phyloP scores from a whole-genome alignment of 2,329 filamentous ascomycete species.

The Claviceps paspali region DNA sequence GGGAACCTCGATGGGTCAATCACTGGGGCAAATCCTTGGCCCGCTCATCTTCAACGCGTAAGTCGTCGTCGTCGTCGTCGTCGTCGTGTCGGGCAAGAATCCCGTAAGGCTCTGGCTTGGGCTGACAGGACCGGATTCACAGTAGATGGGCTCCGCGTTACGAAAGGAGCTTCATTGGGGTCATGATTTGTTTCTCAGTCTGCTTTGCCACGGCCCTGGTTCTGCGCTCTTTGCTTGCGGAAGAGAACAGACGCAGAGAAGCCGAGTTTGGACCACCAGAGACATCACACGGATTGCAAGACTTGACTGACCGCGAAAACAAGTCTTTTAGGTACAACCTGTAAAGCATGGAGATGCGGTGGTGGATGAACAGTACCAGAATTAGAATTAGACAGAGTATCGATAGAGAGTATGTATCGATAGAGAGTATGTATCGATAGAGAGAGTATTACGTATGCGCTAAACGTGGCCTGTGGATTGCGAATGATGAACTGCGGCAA shows the following conservation, averaged over 20 bases:
- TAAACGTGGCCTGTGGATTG: too few species aligned
- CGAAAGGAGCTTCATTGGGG: constrained; percentile 15
- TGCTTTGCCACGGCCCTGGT: constrained; percentile 16
- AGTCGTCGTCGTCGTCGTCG: too few species aligned
- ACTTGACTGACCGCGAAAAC: constrained; percentile 20
- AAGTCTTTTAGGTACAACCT: constrained; percentile 10
- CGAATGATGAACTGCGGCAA: too few species aligned
- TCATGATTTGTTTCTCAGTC: constrained; percentile 17
- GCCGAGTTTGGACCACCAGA: constrained; percentile 15
- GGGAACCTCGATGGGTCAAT: constrained; percentile 18
- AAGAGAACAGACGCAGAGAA: constrained; percentile 17
- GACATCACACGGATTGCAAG: constrained; percentile 21
- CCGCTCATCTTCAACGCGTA: constrained; percentile 18
- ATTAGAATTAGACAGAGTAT: background rate
- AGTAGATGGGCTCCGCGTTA: constrained; percentile 17
- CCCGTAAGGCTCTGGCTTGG: background rate
- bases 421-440: background rate
- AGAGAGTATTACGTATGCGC: too few species aligned
- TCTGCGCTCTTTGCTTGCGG: constrained; percentile 13
- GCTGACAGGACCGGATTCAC: background rate
- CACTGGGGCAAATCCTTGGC: constrained; percentile 19
- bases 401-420: background rate
- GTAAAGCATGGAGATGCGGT: background rate
- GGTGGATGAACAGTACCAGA: background rate
- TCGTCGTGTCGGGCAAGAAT: background rate